A percentile compares a stretch with the other conserved stretches of the same genome.
Evolutionary conservation across 2,329 filamentous ascomycete genomes (phyloP).

Genomic region (Ophiocordyceps camponoti-floridani): DNA sequence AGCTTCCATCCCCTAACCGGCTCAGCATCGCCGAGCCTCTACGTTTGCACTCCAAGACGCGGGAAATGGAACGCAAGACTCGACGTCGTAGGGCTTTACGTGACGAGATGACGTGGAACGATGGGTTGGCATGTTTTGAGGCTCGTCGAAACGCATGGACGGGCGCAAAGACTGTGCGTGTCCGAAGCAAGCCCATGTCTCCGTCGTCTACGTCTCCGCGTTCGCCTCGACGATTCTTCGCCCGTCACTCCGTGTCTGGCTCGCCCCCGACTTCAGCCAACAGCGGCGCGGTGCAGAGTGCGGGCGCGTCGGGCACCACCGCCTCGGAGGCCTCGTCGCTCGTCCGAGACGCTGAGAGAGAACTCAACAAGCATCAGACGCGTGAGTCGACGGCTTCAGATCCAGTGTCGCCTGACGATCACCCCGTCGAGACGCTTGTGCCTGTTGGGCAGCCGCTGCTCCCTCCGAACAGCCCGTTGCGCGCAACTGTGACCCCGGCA

Average conservation of each 20-base stretch:
- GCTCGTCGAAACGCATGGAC: constrained; percentile 73
- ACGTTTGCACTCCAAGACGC: constrained; percentile 21
- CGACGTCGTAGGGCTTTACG: constrained; percentile 37
- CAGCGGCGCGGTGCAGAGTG: constrained; percentile 7
- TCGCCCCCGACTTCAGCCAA: constrained; percentile 16
- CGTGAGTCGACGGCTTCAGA: constrained; percentile 16
- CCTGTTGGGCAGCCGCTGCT: constrained; percentile 60
- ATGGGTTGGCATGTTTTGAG: constrained; percentile 64
- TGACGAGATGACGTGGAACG: constrained; percentile 60
- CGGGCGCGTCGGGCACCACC: constrained; percentile 16
- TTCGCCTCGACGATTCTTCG: constrained; percentile 30
- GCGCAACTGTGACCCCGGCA: constrained; percentile 53
- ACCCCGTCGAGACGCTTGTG: constrained; percentile 43
- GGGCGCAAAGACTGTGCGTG: constrained; percentile 44
- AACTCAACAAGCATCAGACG: constrained; percentile 13
- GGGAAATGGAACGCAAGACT: constrained; percentile 30
- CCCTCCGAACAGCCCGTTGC: constrained; percentile 56
- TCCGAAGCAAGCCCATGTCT: constrained; percentile 27
- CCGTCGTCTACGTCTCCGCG: constrained; percentile 24
- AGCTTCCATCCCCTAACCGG: constrained; percentile 22
- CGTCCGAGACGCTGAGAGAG: constrained; percentile 17
- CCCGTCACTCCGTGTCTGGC: constrained; percentile 25
- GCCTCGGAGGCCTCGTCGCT: constrained; percentile 25
- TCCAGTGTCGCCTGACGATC: constrained; percentile 8
- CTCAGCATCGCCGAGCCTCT: constrained; percentile 31